A percentile compares a stretch with the other conserved stretches of the same genome.
phyloP scores from a whole-genome alignment of 2,329 filamentous ascomycete species.

The Penicillium italicum region DNA sequence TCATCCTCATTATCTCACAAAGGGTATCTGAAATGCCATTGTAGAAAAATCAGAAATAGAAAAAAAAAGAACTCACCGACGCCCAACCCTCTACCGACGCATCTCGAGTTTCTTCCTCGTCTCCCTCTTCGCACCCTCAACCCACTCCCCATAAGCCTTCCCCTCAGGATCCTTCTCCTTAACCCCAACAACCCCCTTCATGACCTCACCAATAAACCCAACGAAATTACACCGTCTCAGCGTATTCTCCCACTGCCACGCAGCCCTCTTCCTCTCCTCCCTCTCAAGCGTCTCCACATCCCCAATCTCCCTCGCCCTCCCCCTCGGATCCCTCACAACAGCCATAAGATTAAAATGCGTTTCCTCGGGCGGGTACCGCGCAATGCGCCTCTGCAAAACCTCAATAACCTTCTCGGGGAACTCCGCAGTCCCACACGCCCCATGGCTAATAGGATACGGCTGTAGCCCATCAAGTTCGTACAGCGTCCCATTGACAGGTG shows the following conservation, averaged over 20 bases:
- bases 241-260: conserved; percentile 94
- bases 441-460: conserved; percentile 86
- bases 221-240: conserved; percentile 92
- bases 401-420: conserved; percentile 80
- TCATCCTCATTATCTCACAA: conserved; percentile 5
- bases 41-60: conserved; percentile 1
- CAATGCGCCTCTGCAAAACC: conserved; percentile 81
- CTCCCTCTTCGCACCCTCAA: conserved; percentile 61
- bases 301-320: conserved; percentile 73
- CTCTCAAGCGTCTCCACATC: conserved; percentile 73
- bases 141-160: conserved; percentile 69
- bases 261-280: conserved; percentile 77
- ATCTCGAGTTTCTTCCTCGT: conserved; percentile 41
- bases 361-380: conserved; percentile 78
- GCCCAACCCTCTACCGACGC: conserved; percentile 16
- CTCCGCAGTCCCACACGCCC: conserved; percentile 62
- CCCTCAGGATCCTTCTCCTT: conserved; percentile 61
- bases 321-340: conserved; percentile 78
- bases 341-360: conserved; percentile 95
- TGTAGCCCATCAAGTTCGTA: conserved; percentile 97
- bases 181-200: conserved; percentile 75
- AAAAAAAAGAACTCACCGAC: background rate
- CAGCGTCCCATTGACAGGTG: conserved; percentile 69
- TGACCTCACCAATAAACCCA: conserved; percentile 83
- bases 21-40: conserved; percentile 18